phyloP scores from a whole-genome alignment of 1,284 basidiomycete species.

The Ceratobasidium papillatum region DNA sequence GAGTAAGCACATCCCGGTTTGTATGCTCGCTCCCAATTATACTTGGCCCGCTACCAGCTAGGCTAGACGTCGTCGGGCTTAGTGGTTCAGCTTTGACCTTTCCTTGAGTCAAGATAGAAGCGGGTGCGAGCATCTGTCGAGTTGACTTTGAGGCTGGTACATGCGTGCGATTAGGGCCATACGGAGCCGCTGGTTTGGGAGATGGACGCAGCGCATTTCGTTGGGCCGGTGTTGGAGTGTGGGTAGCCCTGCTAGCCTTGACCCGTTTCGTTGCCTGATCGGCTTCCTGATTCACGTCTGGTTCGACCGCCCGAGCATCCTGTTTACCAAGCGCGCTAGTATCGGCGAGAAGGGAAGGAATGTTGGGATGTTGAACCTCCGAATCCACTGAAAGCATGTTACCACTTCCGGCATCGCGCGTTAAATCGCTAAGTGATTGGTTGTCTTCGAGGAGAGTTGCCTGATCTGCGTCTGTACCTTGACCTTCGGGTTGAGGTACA shows the following conservation, averaged over 20 bases:
- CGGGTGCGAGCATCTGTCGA: not conserved
- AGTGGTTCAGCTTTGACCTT: constrained; percentile 4
- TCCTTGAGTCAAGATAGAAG: not conserved
- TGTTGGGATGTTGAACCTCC: not conserved
- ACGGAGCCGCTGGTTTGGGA: not conserved
- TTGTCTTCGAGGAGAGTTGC: not conserved
- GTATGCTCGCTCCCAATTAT: not conserved
- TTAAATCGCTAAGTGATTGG: not conserved
- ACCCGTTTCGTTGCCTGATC: not conserved
- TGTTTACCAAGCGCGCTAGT: not conserved
- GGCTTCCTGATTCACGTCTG: not conserved
- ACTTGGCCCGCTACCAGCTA: constrained; percentile 1
- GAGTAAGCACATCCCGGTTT: not conserved
- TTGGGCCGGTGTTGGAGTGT: not conserved
- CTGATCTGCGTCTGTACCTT: not conserved
- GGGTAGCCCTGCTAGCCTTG: not conserved
- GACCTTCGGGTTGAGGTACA: not conserved
- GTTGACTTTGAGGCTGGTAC: constrained; percentile 10
- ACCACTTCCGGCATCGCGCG: not conserved
- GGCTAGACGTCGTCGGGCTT: not conserved
- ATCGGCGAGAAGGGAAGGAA: not conserved
- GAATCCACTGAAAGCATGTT: not conserved
- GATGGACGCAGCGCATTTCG: not conserved
- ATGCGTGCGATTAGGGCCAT: not conserved
- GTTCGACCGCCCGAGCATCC: not conserved